Evolutionary conservation across 2,329 filamentous ascomycete genomes (phyloP).

Genomic region (Neonectria faginata): DNA sequence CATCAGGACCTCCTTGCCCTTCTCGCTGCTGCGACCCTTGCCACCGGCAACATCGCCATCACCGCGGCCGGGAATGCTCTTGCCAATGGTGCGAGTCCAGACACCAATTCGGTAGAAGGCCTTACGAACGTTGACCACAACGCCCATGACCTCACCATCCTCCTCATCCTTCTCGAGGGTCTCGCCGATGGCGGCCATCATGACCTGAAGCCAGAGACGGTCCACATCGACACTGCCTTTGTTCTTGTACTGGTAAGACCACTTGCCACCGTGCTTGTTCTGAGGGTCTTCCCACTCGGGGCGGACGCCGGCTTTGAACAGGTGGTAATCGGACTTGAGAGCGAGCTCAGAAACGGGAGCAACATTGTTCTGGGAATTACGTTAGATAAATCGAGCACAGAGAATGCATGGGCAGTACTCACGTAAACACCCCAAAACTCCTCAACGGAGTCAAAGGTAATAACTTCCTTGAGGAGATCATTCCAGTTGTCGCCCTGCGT

Average conservation of each 20-base stretch:
- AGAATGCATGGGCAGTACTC: constrained; percentile 55
- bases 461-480: constrained; percentile 96
- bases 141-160: constrained; percentile 98
- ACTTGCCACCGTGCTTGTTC: constrained; percentile 99
- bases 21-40: constrained; percentile 81
- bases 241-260: constrained; percentile 98
- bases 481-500: constrained; percentile 96
- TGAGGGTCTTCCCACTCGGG: constrained; percentile 98
- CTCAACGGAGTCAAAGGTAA: constrained; percentile 98
- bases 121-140: constrained; percentile 98
- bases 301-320: constrained; percentile 97
- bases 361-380: constrained; percentile 86
- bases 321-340: constrained; percentile 98
- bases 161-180: constrained; percentile 89
- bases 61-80: constrained; percentile 80
- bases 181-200: constrained; percentile 96
- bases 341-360: constrained; percentile 94
- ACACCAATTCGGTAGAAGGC: constrained; percentile 97
- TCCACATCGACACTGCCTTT: constrained; percentile 93
- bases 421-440: constrained; percentile 99
- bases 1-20: constrained; percentile 86
- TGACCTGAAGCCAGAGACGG: constrained; percentile 95
- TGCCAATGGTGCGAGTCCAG: constrained; percentile 95
- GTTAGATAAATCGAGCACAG: constrained; percentile 33
- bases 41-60: constrained; percentile 78